phyloP scores from a whole-genome alignment of 441 rosid genomes.

The Populus tomentosa region DNA sequence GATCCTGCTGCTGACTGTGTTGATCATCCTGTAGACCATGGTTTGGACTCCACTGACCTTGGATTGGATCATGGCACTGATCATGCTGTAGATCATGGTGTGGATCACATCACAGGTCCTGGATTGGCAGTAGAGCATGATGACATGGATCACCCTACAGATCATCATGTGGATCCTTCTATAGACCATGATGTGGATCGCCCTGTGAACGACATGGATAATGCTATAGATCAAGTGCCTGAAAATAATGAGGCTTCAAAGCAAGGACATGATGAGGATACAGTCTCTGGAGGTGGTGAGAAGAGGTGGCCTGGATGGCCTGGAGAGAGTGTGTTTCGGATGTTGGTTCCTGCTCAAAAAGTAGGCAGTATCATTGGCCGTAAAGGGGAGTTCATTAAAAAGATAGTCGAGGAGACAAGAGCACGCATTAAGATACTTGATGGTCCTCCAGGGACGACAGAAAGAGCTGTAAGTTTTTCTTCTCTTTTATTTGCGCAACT shows the following conservation, averaged over 20 bases:
- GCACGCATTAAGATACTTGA: conserved; percentile 97
- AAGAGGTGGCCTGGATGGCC: conserved; percentile 99
- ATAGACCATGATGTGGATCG: conserved; percentile 32
- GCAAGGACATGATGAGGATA: conserved; percentile 38
- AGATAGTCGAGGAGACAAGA: conserved; percentile 95
- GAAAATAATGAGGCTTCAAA: conserved; percentile 36
- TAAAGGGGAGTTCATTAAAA: conserved; percentile 95
- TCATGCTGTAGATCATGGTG: conserved; percentile 16
- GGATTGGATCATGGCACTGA: conserved; percentile 10
- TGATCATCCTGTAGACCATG: conserved; percentile 23
- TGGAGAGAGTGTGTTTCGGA: conserved; percentile 95
- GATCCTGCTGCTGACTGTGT: conserved; percentile 21
- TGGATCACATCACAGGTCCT: conserved; percentile 22
- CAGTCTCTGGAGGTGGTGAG: conserved; percentile 51
- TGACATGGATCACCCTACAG: conserved; percentile 10
- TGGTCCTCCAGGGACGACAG: conserved; percentile 98
- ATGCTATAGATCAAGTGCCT: conserved; percentile 29
- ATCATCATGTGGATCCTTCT: conserved; percentile 27
- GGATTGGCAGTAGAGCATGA: conserved; percentile 26
- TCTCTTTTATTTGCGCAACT: conserved; percentile 11
- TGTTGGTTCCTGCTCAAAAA: conserved; percentile 98
- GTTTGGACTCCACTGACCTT: conserved; percentile 5
- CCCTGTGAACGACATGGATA: conserved; percentile 18
- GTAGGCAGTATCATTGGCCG: conserved; percentile 99
- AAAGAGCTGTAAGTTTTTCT: conserved; percentile 86